These are phyloP conservation scores for Blastomyces silverae DNA, from an alignment of 2,329 filamentous ascomycete genomes.

Conservation along the genomic window DNA sequence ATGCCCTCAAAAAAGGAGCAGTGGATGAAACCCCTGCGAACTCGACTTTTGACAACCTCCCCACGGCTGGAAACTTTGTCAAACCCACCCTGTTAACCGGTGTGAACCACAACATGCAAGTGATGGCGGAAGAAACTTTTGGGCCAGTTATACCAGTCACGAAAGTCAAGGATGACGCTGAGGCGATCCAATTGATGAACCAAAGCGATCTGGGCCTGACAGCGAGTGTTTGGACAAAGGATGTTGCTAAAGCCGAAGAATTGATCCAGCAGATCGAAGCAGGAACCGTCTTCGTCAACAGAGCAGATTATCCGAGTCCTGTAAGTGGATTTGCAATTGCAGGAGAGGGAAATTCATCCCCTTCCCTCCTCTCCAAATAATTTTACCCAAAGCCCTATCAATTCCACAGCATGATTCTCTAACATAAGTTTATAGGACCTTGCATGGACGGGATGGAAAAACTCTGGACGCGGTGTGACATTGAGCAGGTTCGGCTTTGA, in stretches of 20 bases:
- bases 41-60: constrained; percentile 63
- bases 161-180: constrained; percentile 72
- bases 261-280: constrained; percentile 78
- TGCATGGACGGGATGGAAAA: constrained; percentile 97
- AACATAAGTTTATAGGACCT: constrained; percentile 56
- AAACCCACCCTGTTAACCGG: constrained; percentile 73
- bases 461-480: constrained; percentile 86
- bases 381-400: constrained; percentile 3
- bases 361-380: constrained; percentile 14
- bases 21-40: constrained; percentile 79
- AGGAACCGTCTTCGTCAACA: constrained; percentile 92
- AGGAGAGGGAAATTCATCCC: neutral
- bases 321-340: constrained; percentile 49
- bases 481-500: constrained; percentile 87
- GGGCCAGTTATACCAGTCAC: constrained; percentile 86
- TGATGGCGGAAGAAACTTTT: constrained; percentile 94
- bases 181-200: constrained; percentile 83
- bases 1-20: constrained; percentile 76
- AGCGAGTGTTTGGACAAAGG: constrained; percentile 96
- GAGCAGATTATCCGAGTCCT: constrained; percentile 84
- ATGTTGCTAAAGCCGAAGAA: constrained; percentile 65
- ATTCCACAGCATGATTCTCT: neutral
- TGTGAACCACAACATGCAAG: constrained; percentile 73
- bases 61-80: constrained; percentile 78
- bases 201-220: constrained; percentile 91